Base-by-base conservation (phyloP, 768 basidiomycete species). In the Leccinum arenicola region DNA sequence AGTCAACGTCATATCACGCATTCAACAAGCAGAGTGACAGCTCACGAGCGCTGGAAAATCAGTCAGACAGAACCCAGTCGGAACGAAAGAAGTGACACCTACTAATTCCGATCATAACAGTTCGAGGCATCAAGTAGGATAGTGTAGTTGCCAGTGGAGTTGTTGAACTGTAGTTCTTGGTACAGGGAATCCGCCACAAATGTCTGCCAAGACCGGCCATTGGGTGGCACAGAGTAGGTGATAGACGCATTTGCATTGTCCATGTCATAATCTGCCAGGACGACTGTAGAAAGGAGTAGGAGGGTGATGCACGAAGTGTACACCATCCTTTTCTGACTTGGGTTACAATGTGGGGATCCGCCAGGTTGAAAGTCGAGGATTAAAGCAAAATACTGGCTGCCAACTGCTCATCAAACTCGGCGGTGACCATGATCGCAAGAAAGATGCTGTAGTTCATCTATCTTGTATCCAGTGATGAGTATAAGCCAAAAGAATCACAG, bases 71-170 rank as follows among this genome's bases (percentile, higher is more conserved):
- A 6, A n/a, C 14, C 0, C 38, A 52, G 25, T 31, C 29, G 0
- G 29, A 31, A 2, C 14, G 4, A 29, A 51, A 23, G 43, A 50
- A 5, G 7, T n/a, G 15, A 8, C 21, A 64, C 69, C 14, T 51
- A 70, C 69, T 70, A 71, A 45, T 70, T 68, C 25, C 62, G 36
- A 45, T 70, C 47, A 14, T 64, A 70, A 45, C 68, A 69, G 3
- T 60, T 8, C 0, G 64, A 64, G 4, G 66, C 31, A 50, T 66
- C 58, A 25, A 70, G 50, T n/a, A 17, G 1, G 45, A 70, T 60
- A 3, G 35, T 59, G 21, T 59, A 57, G 54, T 58, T 63, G 36
- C 69, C 68, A 2, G 62, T 66, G 31, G 62, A 61, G 23, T 66
- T 69, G 35, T 11, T 52, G n/a, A 66, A 15, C 1, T 23, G 11